These are phyloP conservation scores for Acacia concinna DNA, from an alignment of 331 rosid genomes.

Conservation along the genomic window DNA sequence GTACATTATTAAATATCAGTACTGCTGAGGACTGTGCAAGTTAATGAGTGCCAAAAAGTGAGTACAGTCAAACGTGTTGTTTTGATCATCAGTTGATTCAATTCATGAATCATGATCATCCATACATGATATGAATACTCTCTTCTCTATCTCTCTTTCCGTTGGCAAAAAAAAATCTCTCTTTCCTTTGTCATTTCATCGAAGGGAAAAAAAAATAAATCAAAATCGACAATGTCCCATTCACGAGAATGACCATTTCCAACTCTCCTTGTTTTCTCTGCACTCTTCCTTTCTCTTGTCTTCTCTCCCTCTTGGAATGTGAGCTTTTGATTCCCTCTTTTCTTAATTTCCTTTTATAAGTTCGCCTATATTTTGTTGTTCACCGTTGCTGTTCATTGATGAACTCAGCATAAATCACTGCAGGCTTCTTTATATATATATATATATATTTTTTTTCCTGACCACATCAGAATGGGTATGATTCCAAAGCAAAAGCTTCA, in stretches of 20 bases:
- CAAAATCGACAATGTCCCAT: constrained; percentile 48
- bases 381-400: constrained; percentile 29
- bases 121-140: no score
- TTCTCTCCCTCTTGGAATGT: constrained; percentile 57
- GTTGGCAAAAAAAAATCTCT: no score
- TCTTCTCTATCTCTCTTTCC: not conserved
- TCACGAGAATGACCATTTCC: constrained; percentile 77
- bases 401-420: constrained; percentile 42
- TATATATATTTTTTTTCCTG: constrained; percentile 17
- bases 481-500: constrained; percentile 38
- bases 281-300: constrained; percentile 59
- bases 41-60: constrained; percentile 3
- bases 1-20: not conserved
- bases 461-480: constrained; percentile 34
- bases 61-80: constrained; percentile 9
- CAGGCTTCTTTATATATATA: no score
- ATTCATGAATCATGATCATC: not conserved
- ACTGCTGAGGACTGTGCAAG: not conserved
- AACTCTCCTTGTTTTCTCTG: constrained; percentile 56
- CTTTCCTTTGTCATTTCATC: constrained; percentile 39
- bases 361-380: constrained; percentile 39
- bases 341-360: not conserved
- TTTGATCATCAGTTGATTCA: no score
- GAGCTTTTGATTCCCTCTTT: constrained; percentile 57
- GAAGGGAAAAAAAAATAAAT: no score